Conservation (phyloP, 305 asterid species). For the Solanum chacoense region DNA sequence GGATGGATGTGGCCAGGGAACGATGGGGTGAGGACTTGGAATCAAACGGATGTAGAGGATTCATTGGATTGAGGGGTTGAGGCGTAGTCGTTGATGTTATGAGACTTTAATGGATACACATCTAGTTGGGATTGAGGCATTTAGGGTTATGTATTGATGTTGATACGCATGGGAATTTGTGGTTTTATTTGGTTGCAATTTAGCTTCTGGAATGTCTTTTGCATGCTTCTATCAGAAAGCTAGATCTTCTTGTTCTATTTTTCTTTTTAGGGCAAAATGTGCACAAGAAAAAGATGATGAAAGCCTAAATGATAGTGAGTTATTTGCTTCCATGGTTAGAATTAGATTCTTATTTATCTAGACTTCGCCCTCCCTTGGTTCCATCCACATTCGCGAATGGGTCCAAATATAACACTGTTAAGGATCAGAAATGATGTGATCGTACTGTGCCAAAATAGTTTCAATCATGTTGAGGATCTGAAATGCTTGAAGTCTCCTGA, state of each 20-base stretch:
- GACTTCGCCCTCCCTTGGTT: background rate
- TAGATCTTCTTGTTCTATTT: background rate
- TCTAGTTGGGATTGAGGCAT: background rate
- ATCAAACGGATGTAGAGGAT: background rate
- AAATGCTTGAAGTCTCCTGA: background rate
- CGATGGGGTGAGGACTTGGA: background rate
- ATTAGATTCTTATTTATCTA: background rate
- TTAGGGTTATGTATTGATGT: background rate
- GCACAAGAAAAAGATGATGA: background rate
- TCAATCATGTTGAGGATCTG: background rate
- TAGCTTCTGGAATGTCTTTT: background rate
- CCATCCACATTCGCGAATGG: background rate
- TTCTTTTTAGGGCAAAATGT: background rate
- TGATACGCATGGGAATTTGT: background rate
- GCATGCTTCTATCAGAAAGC: background rate
- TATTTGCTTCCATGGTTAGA: background rate
- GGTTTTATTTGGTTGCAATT: background rate
- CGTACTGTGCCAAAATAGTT: background rate
- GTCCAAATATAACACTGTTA: background rate
- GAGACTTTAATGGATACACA: background rate
- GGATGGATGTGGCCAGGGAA: background rate
- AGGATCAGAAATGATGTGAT: background rate
- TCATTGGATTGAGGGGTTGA: background rate
- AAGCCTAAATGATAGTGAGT: background rate
- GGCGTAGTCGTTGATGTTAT: background rate